phyloP scores from a whole-genome alignment of 257 asterid species.

The Catharanthus roseus region DNA sequence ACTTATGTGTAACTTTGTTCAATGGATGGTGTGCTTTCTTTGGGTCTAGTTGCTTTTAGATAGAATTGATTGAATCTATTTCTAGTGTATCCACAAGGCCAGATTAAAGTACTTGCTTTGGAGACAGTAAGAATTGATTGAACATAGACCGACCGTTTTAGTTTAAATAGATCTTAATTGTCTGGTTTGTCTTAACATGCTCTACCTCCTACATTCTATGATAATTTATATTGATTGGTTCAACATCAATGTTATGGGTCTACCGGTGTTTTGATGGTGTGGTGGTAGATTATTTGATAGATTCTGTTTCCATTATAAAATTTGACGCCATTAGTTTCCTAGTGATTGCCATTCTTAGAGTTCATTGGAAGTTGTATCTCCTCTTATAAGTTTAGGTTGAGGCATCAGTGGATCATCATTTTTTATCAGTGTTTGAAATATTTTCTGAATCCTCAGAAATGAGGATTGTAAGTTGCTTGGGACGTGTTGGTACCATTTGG shows the following conservation, averaged over 20 bases:
- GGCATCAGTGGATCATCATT: background rate
- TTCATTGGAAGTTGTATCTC: background rate
- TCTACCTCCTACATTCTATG: background rate
- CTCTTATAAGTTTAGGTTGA: background rate
- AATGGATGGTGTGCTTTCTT: background rate
- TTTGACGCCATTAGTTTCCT: background rate
- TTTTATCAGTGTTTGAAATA: background rate
- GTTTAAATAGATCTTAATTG: background rate
- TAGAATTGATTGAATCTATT: background rate
- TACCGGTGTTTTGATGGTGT: background rate
- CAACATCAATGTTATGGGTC: background rate
- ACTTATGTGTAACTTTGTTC: too few relatives aligned
- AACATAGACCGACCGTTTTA: background rate
- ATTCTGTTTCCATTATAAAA: background rate
- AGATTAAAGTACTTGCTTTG: background rate
- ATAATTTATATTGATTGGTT: background rate
- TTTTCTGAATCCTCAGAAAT: background rate
- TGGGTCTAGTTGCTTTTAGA: background rate
- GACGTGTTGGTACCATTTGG: background rate
- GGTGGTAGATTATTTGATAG: background rate
- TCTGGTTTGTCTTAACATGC: background rate
- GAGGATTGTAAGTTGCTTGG: background rate
- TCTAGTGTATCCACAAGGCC: background rate
- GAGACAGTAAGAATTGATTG: background rate
- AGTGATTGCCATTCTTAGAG: background rate